Base-by-base conservation (phyloP, 2,329 filamentous ascomycete genomes). In the Ploettnerulaceae sp. region DNA sequence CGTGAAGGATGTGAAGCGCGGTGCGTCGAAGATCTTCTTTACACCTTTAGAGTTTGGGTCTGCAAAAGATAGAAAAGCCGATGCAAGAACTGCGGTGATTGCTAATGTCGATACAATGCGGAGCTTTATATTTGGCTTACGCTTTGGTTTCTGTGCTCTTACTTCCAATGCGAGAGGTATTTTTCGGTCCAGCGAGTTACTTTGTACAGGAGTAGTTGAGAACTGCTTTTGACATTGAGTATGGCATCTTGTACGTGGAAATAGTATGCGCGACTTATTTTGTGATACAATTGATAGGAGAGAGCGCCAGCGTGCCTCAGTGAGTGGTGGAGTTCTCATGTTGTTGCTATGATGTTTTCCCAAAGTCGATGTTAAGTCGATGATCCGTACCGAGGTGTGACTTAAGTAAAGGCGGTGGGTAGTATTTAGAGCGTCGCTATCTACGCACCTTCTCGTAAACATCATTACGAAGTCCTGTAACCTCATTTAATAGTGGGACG, bases 1-100 rank as follows among this genome's bases (percentile, higher is more conserved):
- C 20, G 72, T 77, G 67, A 86, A 90, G 3, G 78, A 75, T 26
- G 75, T 75, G 65, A 89, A 89, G 18, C 70, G 73, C 46, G 71
- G 68, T 11, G 70, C 64, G 66, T 86, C 82, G 49, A 88, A 73
- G 17, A 58, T 51, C 20, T 49, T 50, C 22, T 39, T 47, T 15
- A 25, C 24, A n/a, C 28, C 7, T 22, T 9, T 14, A 9, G 5
- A 15, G 4, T 26, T 29, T 9, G 41, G 33, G 14, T 44, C 17
- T 28, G 32, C 15, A 17, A 18, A 26, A 6, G 17, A 12, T 8
- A 35, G 8, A 11, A 21, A n/a, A 12, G 32, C 17, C 18, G 31
- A 12, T 5, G 21, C 32, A 12, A 44, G 31, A 22, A 15, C 31
- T 7, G 14, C 18, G 1, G 29, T 5, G 3, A 44, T 21, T 11